Conservation (phyloP, 129 eudicot genomes). For the Oenanthe sinensis region DNA sequence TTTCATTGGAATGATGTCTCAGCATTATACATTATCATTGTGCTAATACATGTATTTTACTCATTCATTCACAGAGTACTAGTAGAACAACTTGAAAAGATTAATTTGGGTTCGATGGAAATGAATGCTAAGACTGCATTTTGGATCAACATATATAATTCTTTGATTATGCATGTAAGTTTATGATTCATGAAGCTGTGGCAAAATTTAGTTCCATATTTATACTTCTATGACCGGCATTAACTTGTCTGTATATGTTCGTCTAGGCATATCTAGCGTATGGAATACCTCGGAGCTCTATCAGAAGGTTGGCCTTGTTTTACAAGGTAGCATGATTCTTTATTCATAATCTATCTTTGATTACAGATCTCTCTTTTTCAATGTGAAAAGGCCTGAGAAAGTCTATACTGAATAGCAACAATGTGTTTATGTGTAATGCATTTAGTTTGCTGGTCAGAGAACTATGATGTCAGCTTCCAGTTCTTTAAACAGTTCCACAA, state of each 20-base stretch:
- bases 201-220: neutral
- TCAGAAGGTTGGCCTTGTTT: constrained; percentile 83
- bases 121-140: constrained; percentile 66
- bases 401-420: neutral
- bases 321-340: constrained; percentile 64
- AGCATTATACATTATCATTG: neutral
- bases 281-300: constrained; percentile 75
- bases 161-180: constrained; percentile 87
- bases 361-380: neutral
- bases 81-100: constrained; percentile 77
- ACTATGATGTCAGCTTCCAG: neutral
- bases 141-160: constrained; percentile 84
- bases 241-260: constrained; percentile 10
- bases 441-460: neutral
- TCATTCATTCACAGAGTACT: constrained; percentile 39
- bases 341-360: neutral
- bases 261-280: constrained; percentile 79
- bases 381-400: neutral
- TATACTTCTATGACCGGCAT: neutral
- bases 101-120: constrained; percentile 56
- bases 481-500: neutral
- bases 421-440: neutral
- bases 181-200: neutral
- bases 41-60: neutral
- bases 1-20: neutral